Evolutionary conservation across 2,329 filamentous ascomycete species (phyloP), one percentile per base, ranked within the genome.

Genomic region (Fusarium algeriense): DNA sequence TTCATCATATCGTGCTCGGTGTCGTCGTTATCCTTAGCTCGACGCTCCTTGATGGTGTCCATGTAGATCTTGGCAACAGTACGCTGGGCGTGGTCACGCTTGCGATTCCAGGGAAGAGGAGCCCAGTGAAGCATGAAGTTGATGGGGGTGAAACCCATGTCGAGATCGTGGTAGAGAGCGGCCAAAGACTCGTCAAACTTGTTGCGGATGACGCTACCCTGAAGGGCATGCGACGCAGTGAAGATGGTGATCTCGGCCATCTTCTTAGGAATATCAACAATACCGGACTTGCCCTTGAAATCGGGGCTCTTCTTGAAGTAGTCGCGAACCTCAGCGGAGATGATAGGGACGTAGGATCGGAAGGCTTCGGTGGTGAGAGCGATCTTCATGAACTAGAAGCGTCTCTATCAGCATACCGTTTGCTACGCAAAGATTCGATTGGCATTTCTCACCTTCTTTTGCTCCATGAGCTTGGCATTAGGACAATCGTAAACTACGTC

Each of bases 61-160:
- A 91, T 92, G 83, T 97, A 97, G 54, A 93, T 89, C 77, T 93
- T 88, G 61, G 93, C 88, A 85, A 98, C 91, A 71, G 92, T 96
- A 75, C 88, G 86, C 82, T 95, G 93, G 30, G 94, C 94, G 71
- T 87, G 85, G 76, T 97, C 93, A 69, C 94, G 92, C 78, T 90
- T 91, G 76, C 91, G 90, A 83, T 97, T 97, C 83, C 94, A 93
- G n/a, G 94, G 94, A 19, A 97, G 89, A 53, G 94, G 94, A 30
- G 91, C 91, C 93, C 93, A 97, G 75, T 94, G 92, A 60, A 97
- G 86, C 87, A 93, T 92, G 81, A 97, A 97, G 85, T 97, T 97
- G 84, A 97, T 89, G 14, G 94, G 91, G 53, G 89, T 92, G 83
- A 97, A 97, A 23, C 94, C 94, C 90, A 94, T 94, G 79, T 97